Evolutionary conservation across 2,329 filamentous ascomycete species (phyloP), one percentile per base, ranked within the genome.

Genomic region (Beauveria rudraprayagi): DNA sequence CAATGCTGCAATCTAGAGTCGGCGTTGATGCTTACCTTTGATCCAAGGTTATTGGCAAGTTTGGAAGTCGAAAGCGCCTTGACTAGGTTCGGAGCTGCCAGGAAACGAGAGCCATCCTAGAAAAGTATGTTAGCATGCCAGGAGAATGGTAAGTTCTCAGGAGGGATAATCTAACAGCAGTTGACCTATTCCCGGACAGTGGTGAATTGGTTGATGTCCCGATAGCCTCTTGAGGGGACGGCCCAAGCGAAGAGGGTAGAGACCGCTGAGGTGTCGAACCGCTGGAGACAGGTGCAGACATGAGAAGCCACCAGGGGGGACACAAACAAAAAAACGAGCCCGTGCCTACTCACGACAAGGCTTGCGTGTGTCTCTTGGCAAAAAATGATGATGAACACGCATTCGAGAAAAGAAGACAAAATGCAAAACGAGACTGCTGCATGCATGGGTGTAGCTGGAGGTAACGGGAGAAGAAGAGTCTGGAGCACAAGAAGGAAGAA

Each of bases 51-150:
- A 62, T 85, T 85, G 61, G 76, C 77, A 65, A 85, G 70, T 67
- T 82, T 85, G 54, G 79, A 82, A 5, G 82, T 78, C 30, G 78
- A 71, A 64, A 86, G 73, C 44, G 77, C 76, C 43, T 75, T 72
- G 34, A 80, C 71, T n/a, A 73, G 70, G 66, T 78, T 80, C 68
- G 80, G 80, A 55, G 65, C 62, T 2, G 66, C 51, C 10, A 62
- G 44, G n/a, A 22, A 53, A 26, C 65, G 59, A 43, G 61, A 61
- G 28, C 61, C 62, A 22, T 69, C 68, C 65, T 73, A 61, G 34
- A 34, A 19, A 37, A n/a, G 46, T 3, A 34, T 24, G 53, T 61
- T n/a, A 57, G 54, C 17, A 68, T 64, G 58, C 69, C 70, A 54
- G 43, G 61, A 62, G 22, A 56, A 54, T 16, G 26, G 8, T 16